A percentile compares a stretch with the other conserved stretches of the same genome.
Evolutionary conservation across 495 filamentous ascomycete genomes (phyloP).

Genomic region (Cladorrhinum samala): DNA sequence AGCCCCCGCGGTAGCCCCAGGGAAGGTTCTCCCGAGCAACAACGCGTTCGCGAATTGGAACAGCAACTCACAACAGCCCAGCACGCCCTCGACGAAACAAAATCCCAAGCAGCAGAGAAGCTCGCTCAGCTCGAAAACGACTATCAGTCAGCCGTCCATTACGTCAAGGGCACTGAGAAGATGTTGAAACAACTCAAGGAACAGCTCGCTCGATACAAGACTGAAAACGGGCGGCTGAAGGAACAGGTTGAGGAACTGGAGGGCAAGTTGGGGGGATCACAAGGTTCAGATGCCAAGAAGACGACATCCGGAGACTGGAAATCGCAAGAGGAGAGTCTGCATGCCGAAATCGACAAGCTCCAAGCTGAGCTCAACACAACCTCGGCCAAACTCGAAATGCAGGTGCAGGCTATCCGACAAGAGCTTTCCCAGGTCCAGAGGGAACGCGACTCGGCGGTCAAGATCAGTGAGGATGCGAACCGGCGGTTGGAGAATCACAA

Average conservation of each 20-base stretch:
- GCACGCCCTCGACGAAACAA: constrained; percentile 78
- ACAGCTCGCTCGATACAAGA: constrained; percentile 82
- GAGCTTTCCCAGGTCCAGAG: constrained; percentile 57
- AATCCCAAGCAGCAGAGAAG: constrained; percentile 75
- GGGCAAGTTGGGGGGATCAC: constrained; percentile 41
- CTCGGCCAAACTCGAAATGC: constrained; percentile 59
- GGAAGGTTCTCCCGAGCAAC: constrained; percentile 75
- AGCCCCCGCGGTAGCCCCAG: constrained; percentile 47
- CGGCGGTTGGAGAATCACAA: constrained; percentile 55
- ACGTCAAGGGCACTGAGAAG: constrained; percentile 97
- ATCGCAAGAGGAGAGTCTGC: constrained; percentile 62
- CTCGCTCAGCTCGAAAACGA: constrained; percentile 89
- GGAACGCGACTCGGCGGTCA: constrained; percentile 60
- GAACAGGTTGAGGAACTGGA: constrained; percentile 62
- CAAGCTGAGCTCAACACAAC: constrained; percentile 62
- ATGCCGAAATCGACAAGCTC: constrained; percentile 67
- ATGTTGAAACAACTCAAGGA: constrained; percentile 99
- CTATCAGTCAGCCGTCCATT: constrained; percentile 98
- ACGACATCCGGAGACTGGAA: constrained; percentile 67
- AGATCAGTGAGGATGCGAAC: constrained; percentile 50
- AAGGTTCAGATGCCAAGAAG: constrained; percentile 25
- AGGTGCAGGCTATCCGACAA: constrained; percentile 58
- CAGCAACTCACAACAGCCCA: constrained; percentile 74
- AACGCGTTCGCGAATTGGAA: constrained; percentile 81
- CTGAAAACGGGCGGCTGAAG: constrained; percentile 75